These are phyloP conservation scores for Triticum timopheevii DNA, from an alignment of 176 grass and related monocot genomes.

Conservation along the genomic window DNA sequence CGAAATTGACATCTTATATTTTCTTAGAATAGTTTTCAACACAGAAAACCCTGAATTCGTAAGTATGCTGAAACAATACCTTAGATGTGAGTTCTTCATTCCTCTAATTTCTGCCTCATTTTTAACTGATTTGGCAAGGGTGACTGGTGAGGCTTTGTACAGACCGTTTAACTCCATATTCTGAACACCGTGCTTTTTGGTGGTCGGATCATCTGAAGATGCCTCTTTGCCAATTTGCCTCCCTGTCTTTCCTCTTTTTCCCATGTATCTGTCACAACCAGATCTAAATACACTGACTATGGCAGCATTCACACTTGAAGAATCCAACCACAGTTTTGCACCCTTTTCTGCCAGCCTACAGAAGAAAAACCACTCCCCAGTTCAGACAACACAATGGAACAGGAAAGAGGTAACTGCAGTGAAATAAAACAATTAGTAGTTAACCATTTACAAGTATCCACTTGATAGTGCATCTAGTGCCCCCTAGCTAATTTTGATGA, in stretches of 20 bases:
- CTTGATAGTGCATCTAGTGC: no score
- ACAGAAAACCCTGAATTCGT: not conserved
- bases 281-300: constrained; percentile 74
- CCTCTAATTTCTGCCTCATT: constrained; percentile 88
- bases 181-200: constrained; percentile 17
- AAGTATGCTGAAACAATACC: constrained; percentile 53
- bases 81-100: constrained; percentile 84
- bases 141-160: constrained; percentile 73
- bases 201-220: constrained; percentile 8
- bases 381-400: constrained; percentile 9
- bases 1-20: not conserved
- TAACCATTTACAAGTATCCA: not conserved
- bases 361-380: constrained; percentile 13
- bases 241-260: constrained; percentile 34
- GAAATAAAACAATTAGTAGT: not conserved
- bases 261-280: constrained; percentile 42
- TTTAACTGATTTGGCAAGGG: constrained; percentile 80
- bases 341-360: constrained; percentile 78
- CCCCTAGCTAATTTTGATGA: no score
- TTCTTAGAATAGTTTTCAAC: not conserved
- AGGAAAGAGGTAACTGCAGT: constrained; percentile 7
- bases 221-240: constrained; percentile 20
- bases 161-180: constrained; percentile 43
- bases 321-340: constrained; percentile 82
- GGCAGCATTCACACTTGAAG: constrained; percentile 91